Evolutionary conservation across 495 filamentous ascomycete genomes (phyloP).

Genomic region (Thermochaetoides thermophila): DNA sequence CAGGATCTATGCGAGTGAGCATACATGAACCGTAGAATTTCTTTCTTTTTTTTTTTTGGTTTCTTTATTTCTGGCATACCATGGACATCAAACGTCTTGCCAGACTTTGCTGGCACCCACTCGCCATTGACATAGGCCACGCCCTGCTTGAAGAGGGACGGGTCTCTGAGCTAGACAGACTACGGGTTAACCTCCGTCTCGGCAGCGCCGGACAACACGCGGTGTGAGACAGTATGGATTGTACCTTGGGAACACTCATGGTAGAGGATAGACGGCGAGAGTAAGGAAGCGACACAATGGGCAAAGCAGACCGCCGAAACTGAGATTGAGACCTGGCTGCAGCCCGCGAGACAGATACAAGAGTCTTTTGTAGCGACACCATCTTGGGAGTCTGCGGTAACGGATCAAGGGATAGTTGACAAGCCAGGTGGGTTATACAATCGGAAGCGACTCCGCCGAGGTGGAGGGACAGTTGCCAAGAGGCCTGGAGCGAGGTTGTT

Average conservation of each 20-base stretch:
- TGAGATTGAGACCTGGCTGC: slow-evolving; percentile 22
- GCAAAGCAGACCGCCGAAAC: slow-evolving; percentile 23
- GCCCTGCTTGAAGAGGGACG: slow-evolving; percentile 60
- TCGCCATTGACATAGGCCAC: slow-evolving; percentile 77
- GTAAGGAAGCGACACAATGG: slow-evolving; percentile 3
- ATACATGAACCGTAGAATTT: too few relatives aligned
- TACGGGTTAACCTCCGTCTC: slow-evolving; percentile 16
- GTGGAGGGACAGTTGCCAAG: too few relatives aligned
- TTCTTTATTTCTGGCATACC: slow-evolving; percentile 38
- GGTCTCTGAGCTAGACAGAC: slow-evolving; percentile 56
- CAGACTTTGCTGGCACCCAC: slow-evolving; percentile 61
- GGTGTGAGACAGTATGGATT: slow-evolving; percentile 4
- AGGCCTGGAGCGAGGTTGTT: not conserved
- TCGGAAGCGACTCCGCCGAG: not conserved
- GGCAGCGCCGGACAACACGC: not conserved
- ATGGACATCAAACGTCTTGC: slow-evolving; percentile 66
- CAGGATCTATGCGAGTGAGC: slow-evolving; percentile 46
- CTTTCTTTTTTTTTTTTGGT: too few relatives aligned
- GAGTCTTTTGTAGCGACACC: slow-evolving; percentile 21
- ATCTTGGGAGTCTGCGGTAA: slow-evolving; percentile 6
- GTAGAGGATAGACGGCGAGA: too few relatives aligned
- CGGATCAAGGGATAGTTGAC: not conserved
- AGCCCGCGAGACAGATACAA: slow-evolving; percentile 18
- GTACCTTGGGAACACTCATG: too few relatives aligned
- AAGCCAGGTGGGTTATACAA: not conserved